phyloP scores from a whole-genome alignment of 306 rosid genomes.

The Geum urbanum region DNA sequence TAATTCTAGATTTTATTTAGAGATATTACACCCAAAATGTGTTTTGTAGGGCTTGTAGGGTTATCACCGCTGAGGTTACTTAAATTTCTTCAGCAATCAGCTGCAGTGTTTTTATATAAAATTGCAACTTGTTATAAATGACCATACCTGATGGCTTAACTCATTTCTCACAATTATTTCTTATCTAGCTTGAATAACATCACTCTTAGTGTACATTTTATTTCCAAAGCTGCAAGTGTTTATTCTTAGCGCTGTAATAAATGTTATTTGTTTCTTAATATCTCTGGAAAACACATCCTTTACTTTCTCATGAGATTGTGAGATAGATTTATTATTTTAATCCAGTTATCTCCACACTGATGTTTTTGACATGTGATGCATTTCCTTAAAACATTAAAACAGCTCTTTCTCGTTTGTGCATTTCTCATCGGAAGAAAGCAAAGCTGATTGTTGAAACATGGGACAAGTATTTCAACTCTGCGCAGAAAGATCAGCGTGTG shows the following conservation, averaged over 20 bases:
- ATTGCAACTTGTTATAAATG: not conserved
- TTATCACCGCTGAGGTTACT: not conserved
- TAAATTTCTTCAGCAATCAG: not conserved
- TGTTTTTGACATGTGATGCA: constrained; percentile 26
- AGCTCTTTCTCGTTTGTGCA: constrained; percentile 87
- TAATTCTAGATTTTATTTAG: not conserved
- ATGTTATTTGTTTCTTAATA: not conserved
- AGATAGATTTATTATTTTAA: not conserved
- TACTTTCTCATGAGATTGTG: not conserved
- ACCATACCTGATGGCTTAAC: not conserved
- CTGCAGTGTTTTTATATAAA: not conserved
- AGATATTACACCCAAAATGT: not conserved
- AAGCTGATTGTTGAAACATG: constrained; percentile 79
- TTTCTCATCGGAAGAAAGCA: constrained; percentile 72
- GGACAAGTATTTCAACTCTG: constrained; percentile 74
- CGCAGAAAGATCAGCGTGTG: constrained; percentile 69
- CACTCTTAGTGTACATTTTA: not conserved
- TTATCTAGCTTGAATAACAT: not conserved
- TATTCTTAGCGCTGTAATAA: not conserved
- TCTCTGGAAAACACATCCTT: not conserved
- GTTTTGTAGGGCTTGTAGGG: not conserved
- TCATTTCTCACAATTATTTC: no score
- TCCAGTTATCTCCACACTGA: not conserved
- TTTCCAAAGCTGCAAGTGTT: no score
- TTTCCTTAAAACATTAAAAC: constrained; percentile 42